A percentile compares a stretch with the other conserved stretches of the same genome.
phyloP scores from a whole-genome alignment of 441 rosid species.

The Jatropha podagrica region DNA sequence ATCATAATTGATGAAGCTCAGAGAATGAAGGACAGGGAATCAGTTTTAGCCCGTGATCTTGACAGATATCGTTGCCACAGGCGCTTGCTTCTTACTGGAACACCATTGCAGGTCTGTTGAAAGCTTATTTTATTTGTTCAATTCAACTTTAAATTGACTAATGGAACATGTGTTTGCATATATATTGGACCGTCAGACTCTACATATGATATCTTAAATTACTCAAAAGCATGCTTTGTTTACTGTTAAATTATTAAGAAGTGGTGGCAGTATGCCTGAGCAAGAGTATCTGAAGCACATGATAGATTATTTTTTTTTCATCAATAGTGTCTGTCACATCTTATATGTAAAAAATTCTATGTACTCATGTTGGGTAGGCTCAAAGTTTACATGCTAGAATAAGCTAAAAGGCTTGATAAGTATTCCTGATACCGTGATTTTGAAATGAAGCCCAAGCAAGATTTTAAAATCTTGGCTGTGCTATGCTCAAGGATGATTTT shows the following conservation, averaged over 20 bases:
- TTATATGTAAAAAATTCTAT: background rate
- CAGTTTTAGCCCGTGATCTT: constrained; percentile 99
- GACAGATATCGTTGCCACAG: constrained; percentile 99
- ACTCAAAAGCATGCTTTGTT: background rate
- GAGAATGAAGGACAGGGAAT: constrained; percentile 99
- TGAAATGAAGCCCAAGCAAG: background rate
- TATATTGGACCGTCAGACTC: background rate
- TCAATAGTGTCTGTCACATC: background rate
- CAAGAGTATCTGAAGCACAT: background rate
- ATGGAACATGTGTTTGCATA: background rate
- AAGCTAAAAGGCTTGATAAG: background rate
- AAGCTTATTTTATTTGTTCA: constrained; percentile 9
- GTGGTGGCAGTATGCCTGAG: background rate
- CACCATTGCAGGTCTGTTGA: constrained; percentile 92
- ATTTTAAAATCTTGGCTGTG: background rate
- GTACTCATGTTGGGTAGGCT: no score
- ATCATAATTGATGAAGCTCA: constrained; percentile 99
- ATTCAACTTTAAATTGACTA: background rate
- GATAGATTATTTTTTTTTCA: background rate
- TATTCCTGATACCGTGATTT: background rate
- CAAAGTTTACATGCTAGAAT: background rate
- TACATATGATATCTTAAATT: background rate
- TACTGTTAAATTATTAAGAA: background rate
- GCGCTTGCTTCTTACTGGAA: constrained; percentile 99
- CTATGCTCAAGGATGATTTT: background rate